Conservation (phyloP, 106 monocot species). For the Phalaenopsis aphrodite region DNA sequence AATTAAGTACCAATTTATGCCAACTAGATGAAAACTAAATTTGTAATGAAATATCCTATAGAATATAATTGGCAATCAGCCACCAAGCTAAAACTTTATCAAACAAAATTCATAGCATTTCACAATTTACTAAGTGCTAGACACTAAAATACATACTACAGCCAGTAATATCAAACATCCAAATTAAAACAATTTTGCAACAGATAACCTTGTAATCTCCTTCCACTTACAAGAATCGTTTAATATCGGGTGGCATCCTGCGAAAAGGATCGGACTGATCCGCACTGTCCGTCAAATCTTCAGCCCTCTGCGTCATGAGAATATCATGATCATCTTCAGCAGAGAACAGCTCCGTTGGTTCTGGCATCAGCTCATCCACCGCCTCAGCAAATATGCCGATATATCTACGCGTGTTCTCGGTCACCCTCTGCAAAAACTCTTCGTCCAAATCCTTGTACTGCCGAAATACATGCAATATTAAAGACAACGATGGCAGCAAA, state of each 20-base stretch:
- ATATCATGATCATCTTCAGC: slow-evolving; percentile 89
- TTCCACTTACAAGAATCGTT: slow-evolving; percentile 73
- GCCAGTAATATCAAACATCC: background rate
- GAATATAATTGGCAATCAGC: no score
- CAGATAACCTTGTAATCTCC: background rate
- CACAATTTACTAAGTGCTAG: no score
- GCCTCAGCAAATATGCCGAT: slow-evolving; percentile 73
- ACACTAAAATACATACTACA: no score
- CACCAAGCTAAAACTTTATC: no score
- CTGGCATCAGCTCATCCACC: slow-evolving; percentile 86
- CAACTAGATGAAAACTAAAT: no score
- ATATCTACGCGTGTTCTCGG: slow-evolving; percentile 83
- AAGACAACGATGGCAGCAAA: background rate
- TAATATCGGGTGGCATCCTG: slow-evolving; percentile 93
- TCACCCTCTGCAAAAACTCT: slow-evolving; percentile 75
- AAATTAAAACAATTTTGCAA: background rate
- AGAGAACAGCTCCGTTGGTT: slow-evolving; percentile 61
- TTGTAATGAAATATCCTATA: no score
- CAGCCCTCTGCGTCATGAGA: slow-evolving; percentile 88
- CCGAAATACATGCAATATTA: background rate
- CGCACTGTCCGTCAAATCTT: slow-evolving; percentile 51
- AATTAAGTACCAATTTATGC: no score
- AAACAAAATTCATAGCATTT: no score
- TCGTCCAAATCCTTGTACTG: slow-evolving; percentile 94
- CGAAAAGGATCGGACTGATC: slow-evolving; percentile 64